These are phyloP conservation scores for Cucurbita ficifolia DNA, from an alignment of 306 rosid genomes.

Conservation along the genomic window DNA sequence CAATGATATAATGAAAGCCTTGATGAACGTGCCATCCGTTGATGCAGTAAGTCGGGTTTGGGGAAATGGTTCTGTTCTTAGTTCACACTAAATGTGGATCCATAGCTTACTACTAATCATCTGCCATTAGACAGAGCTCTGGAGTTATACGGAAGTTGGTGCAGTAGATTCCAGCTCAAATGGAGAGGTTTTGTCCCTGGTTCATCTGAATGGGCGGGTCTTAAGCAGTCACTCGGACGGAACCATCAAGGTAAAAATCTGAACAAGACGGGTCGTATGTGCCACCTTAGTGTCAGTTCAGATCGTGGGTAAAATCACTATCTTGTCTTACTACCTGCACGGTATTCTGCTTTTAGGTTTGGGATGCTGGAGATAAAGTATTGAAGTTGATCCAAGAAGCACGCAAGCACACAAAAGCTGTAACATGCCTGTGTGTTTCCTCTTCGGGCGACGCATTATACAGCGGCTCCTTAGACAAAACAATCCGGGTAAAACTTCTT, in stretches of 20 bases:
- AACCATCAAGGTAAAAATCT: slow-evolving; percentile 59
- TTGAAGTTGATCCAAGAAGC: slow-evolving; percentile 65
- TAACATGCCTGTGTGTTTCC: slow-evolving; percentile 46
- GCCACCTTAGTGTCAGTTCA: neutral
- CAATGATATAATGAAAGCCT: slow-evolving; percentile 44
- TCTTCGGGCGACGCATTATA: slow-evolving; percentile 46
- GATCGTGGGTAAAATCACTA: neutral
- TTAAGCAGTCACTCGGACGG: slow-evolving; percentile 92
- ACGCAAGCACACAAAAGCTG: slow-evolving; percentile 69
- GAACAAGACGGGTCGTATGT: neutral
- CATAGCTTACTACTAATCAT: slow-evolving; percentile 7
- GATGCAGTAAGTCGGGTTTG: slow-evolving; percentile 47
- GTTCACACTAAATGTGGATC: neutral
- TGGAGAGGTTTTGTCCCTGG: slow-evolving; percentile 68
- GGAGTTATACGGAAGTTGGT: slow-evolving; percentile 67
- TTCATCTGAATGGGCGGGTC: slow-evolving; percentile 49
- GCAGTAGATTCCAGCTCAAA: slow-evolving; percentile 52
- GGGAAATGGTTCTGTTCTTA: neutral
- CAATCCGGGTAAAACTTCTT: slow-evolving; percentile 55
- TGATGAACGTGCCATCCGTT: slow-evolving; percentile 65
- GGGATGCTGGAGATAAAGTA: slow-evolving; percentile 63
- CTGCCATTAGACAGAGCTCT: slow-evolving; percentile 49
- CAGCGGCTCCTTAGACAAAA: slow-evolving; percentile 83
- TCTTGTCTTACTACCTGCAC: neutral
- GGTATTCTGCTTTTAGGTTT: slow-evolving; percentile 38